Evolutionary conservation across 768 basidiomycete species (phyloP).

Genomic region (Wakefieldia striispora): DNA sequence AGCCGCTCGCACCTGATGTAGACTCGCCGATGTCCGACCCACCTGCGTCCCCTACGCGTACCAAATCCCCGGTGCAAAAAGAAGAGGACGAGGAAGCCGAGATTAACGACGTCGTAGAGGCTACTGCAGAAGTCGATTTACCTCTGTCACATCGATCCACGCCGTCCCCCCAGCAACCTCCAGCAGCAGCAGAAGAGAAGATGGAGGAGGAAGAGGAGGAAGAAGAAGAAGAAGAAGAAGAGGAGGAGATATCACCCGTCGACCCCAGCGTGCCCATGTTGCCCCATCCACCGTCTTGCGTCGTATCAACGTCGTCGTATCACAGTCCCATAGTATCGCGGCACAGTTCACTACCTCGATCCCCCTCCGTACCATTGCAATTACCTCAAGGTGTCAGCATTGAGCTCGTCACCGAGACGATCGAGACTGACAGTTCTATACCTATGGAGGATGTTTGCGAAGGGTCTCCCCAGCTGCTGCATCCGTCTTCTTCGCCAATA

Average conservation of each 20-base stretch:
- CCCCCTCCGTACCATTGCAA: slow-evolving; percentile 8
- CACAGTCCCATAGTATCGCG: slow-evolving; percentile 20
- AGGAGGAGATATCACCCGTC: slow-evolving; percentile 6
- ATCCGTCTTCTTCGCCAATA: slow-evolving; percentile 24
- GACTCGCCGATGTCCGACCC: slow-evolving; percentile 36
- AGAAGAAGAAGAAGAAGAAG: slow-evolving; percentile 10
- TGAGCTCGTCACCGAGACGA: slow-evolving; percentile 9
- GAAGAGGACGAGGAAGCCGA: slow-evolving; percentile 28
- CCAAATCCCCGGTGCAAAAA: slow-evolving; percentile 20
- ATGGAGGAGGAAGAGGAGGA: slow-evolving; percentile 19
- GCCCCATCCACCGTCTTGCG: slow-evolving; percentile 21
- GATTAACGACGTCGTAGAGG: slow-evolving; percentile 14
- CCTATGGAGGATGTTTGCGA: slow-evolving; percentile 22
- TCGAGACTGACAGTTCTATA: slow-evolving; percentile 12
- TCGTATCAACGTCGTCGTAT: slow-evolving; percentile 6
- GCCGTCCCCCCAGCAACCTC: slow-evolving; percentile 13
- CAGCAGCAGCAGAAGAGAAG: slow-evolving; percentile 6
- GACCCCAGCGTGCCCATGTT: slow-evolving; percentile 4
- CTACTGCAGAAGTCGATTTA: slow-evolving; percentile 10
- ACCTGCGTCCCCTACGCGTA: slow-evolving; percentile 26
- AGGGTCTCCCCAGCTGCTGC: slow-evolving; percentile 24
- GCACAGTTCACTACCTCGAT: slow-evolving; percentile 13
- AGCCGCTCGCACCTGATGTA: slow-evolving; percentile 16
- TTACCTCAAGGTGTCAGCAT: slow-evolving; percentile 6
- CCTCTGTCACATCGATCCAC: slow-evolving; percentile 14